Percentiles rank a stretch among this genome's conserved stretches.
phyloP scores from a whole-genome alignment of 495 filamentous ascomycete genomes.

The Baudoinia panamericana region DNA sequence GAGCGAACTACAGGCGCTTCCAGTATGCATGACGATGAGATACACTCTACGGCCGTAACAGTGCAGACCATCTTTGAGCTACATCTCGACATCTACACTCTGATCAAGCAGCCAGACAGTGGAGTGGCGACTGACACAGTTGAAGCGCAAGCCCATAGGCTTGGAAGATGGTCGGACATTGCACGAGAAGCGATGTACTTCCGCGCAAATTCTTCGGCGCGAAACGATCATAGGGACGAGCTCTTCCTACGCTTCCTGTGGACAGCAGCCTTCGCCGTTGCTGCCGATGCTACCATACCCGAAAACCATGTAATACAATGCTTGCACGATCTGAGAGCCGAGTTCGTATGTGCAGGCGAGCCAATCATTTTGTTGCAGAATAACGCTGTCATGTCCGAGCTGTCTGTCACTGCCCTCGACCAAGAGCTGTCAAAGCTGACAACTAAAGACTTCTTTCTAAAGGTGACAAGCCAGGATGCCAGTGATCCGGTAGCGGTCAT shows the following conservation, averaged over 20 bases:
- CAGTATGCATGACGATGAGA: too few species aligned
- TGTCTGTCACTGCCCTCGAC: slow-evolving; percentile 67
- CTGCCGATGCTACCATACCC: slow-evolving; percentile 49
- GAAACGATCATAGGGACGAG: slow-evolving; percentile 30
- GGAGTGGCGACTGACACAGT: slow-evolving; percentile 48
- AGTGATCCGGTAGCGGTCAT: slow-evolving; percentile 70
- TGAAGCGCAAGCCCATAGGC: slow-evolving; percentile 49
- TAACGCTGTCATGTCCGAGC: slow-evolving; percentile 76
- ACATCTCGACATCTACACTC: slow-evolving; percentile 71
- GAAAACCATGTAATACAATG: slow-evolving; percentile 70
- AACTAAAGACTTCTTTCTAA: slow-evolving; percentile 90
- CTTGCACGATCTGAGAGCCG: slow-evolving; percentile 55
- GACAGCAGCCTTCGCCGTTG: slow-evolving; percentile 65
- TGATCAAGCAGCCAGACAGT: slow-evolving; percentile 61
- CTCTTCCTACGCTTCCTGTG: slow-evolving; percentile 60
- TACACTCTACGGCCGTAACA: too few species aligned
- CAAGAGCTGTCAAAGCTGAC: slow-evolving; percentile 82
- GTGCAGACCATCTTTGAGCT: slow-evolving; percentile 74
- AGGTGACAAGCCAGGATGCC: slow-evolving; percentile 54
- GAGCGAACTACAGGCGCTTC: background rate
- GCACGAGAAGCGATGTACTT: slow-evolving; percentile 46
- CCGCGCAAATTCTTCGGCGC: background rate
- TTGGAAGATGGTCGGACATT: slow-evolving; percentile 63
- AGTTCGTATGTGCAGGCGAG: slow-evolving; percentile 32
- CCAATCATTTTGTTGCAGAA: slow-evolving; percentile 58